Percentiles rank a stretch among this genome's conserved stretches.
Conservation (phyloP, 345 rosid species). For the Carallia pectinifolia region DNA sequence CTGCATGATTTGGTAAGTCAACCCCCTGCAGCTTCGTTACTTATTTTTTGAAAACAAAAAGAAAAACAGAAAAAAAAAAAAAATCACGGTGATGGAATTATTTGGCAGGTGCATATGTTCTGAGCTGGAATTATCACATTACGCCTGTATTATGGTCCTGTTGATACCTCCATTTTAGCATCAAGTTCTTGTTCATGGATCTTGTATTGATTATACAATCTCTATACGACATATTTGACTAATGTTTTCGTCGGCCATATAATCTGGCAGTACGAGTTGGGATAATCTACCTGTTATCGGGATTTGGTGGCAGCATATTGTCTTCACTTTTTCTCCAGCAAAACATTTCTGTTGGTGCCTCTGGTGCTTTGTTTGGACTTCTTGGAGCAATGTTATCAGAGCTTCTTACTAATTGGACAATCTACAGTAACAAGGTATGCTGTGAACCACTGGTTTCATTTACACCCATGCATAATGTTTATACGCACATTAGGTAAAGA, state of each 20-base stretch:
- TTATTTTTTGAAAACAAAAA: too few species aligned
- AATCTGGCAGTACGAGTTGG: conserved; percentile 71
- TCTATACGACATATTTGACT: too few species aligned
- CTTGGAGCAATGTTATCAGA: conserved; percentile 95
- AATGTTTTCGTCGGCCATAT: neutral
- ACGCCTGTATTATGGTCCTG: too few species aligned
- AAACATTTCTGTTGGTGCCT: conserved; percentile 92
- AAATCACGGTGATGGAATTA: too few species aligned
- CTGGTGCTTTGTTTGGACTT: conserved; percentile 98
- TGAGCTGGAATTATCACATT: too few species aligned
- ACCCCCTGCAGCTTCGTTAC: too few species aligned
- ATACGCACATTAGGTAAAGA: neutral
- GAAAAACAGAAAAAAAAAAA: too few species aligned
- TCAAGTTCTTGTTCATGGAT: too few species aligned
- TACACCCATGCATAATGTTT: neutral
- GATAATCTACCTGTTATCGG: conserved; percentile 65
- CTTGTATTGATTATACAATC: too few species aligned
- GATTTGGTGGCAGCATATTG: conserved; percentile 78
- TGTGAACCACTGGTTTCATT: neutral
- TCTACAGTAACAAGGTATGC: conserved; percentile 73
- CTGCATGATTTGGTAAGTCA: too few species aligned
- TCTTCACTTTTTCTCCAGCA: conserved; percentile 62
- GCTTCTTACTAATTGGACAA: conserved; percentile 83
- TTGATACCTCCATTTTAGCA: too few species aligned
- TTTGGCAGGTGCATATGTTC: too few species aligned